Percentiles rank a stretch among this genome's conserved stretches.
Conservation (phyloP, 1,284 basidiomycete species). For the Heterobasidion parviporum region DNA sequence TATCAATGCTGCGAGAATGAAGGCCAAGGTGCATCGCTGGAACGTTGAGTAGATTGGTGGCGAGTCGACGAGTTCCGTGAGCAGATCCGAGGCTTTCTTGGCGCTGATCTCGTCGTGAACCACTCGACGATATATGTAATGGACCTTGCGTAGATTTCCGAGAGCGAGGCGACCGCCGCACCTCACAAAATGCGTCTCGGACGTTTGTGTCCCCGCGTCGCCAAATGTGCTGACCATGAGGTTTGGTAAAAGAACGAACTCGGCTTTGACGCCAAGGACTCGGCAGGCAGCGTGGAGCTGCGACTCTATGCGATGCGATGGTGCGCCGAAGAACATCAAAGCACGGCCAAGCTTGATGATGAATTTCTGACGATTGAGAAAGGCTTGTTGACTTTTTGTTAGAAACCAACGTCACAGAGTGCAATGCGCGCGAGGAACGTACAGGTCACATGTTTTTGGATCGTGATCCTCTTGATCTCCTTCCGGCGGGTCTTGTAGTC, state of each 20-base stretch:
- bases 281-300: conserved; percentile 68
- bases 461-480: background rate
- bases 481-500: background rate
- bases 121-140: conserved; percentile 69
- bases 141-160: conserved; percentile 70
- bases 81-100: conserved; percentile 47
- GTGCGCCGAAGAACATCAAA: conserved; percentile 65
- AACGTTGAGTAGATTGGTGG: conserved; percentile 52
- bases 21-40: conserved; percentile 59
- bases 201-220: conserved; percentile 67
- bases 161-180: conserved; percentile 67
- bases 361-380: conserved; percentile 51
- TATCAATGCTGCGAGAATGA: conserved; percentile 65
- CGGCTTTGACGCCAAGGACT: conserved; percentile 77
- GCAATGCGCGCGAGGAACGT: conserved; percentile 15
- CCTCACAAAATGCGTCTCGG: conserved; percentile 79
- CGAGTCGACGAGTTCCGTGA: conserved; percentile 41
- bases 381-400: conserved; percentile 28
- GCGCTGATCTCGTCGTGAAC: conserved; percentile 83
- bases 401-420: background rate
- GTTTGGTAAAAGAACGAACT: conserved; percentile 73
- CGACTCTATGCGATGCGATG: conserved; percentile 63
- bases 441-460: conserved; percentile 61
- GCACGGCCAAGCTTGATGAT: conserved; percentile 55
- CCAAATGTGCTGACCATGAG: conserved; percentile 82